Base-by-base conservation (phyloP, 2,329 filamentous ascomycete species). In the Moelleriella libera region DNA sequence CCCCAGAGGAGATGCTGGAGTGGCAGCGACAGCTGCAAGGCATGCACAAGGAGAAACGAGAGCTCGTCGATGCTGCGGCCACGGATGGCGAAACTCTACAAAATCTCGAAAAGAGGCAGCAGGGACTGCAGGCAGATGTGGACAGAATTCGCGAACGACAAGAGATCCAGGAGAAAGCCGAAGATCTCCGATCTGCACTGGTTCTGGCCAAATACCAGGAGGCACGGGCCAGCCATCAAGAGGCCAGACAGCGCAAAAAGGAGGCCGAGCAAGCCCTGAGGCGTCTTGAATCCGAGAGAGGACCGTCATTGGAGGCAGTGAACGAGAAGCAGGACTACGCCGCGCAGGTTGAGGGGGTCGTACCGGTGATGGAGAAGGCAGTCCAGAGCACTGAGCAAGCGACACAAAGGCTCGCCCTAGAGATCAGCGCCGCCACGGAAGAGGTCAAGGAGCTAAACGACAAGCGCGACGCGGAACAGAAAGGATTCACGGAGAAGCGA, bases 91-190 rank as follows among this genome's bases (percentile, higher is more conserved):
- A 85, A 44, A 69, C 74, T 30, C 66, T 97, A 6, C 70, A 71
- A 46, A 79, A 75, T 47, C 68, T 90, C 44, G 80, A 94, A 59
- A 74, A 68, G 41, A 80, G 88, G 30, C 90, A 97, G 52, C 69
- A 76, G 51, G 75, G 79, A 45, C 78, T 94, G 43, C 79, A 85
- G 57, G 81, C 78, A 8, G 89, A 96, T 57, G 88, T 97, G 29
- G 83, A 94, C 55, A 81, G 86, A 52, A 75, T 92, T 57, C 78
- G 79, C 45, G 83, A 97, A 61, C 78, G 88, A 49, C 77, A 83
- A 48, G 72, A 78, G 46, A 78, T 88, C 45, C 70, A 83, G 56
- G 68, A 76, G 46, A 77, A 75, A 48, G 72, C 90, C 5, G 67
- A 75, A 30, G 70, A 83, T 44, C 70, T 95, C 43, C 71, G 83